Base-by-base conservation (phyloP, 2,329 filamentous ascomycete species). In the Colletotrichum tabaci region DNA sequence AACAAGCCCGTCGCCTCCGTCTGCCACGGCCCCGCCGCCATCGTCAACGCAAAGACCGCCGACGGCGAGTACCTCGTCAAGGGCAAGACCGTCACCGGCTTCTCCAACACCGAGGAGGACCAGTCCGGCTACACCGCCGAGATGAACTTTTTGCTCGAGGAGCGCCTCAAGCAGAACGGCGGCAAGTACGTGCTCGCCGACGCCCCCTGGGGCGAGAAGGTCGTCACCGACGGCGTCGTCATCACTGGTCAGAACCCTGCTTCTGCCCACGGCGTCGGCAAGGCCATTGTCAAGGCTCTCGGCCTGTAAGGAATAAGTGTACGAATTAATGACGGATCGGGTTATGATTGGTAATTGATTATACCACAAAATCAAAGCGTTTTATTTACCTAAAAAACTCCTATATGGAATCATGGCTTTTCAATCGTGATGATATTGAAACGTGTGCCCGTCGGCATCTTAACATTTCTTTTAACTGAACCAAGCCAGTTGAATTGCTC, bases 11-110 rank as follows among this genome's bases (percentile, higher is more conserved):
- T 93, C 16, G 83, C 89, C 0, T 89, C 91, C 4, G 90, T 94
- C 56, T 93, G 92, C 84, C 92, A 94, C 81, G 92, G 90, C 7
- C 90, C 91, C 2, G 88, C 88, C 4, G 92, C 87, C 15, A 83
- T 94, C 18, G 84, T 87, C 60, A 86, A 91, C 74, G 91, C 88
- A 46, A 88, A 86, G 76, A 77, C 85, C 23, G 74, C 81, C 6
- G 82, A 86, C 72, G 90, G 89, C 44, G 82, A 84, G 73, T 84
- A 84, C 61, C 80, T 93, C 12, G 79, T 93, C 49, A 80, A 85
- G 61, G 90, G 87, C 55, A 86, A 86, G 77, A 81, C 85, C 56
- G 88, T 90, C 30, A 92, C 90, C 0, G 90, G 88, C 12, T 93
- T 93, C 80, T 79, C 87, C 79, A 87, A 93, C 53, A 89, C 89